A percentile compares a stretch with the other conserved stretches of the same genome.
Evolutionary conservation across 306 rosid species (phyloP).

Genomic region (Dalbergia cultrata): DNA sequence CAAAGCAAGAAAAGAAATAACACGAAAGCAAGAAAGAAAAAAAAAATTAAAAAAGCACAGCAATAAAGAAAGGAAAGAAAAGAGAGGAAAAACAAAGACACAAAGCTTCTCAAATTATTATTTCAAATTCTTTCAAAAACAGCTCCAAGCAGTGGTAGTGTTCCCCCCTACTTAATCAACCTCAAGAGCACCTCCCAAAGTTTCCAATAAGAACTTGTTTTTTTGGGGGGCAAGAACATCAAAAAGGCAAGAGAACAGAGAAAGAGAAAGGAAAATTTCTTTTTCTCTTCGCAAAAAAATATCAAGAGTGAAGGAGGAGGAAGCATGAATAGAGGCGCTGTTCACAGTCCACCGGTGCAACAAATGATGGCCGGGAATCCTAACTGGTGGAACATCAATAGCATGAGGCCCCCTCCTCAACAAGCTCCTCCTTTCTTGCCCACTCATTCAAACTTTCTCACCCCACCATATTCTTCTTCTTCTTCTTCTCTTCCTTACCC

Average conservation of each 20-base stretch:
- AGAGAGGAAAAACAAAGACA: conserved; percentile 53
- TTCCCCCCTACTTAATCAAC: conserved; percentile 64
- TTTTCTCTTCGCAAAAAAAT: neutral
- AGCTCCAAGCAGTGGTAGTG: conserved; percentile 49
- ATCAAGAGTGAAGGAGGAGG: neutral
- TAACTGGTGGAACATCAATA: conserved; percentile 91
- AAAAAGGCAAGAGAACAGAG: conserved; percentile 30
- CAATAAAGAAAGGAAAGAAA: conserved; percentile 59
- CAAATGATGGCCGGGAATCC: conserved; percentile 95
- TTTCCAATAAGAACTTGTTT: conserved; percentile 64
- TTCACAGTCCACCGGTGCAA: conserved; percentile 91
- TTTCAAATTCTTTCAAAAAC: conserved; percentile 68
- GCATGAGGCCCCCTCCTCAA: conserved; percentile 61
- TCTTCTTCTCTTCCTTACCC: conserved; percentile 64
- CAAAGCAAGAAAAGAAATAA: conserved; percentile 57
- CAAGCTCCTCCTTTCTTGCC: conserved; percentile 70
- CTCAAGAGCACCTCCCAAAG: conserved; percentile 62
- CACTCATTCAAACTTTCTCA: conserved; percentile 55
- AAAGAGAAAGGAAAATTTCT: conserved; percentile 27
- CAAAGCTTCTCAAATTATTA: conserved; percentile 77
- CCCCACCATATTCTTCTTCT: conserved; percentile 47
- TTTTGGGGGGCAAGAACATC: conserved; percentile 42
- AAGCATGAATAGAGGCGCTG: conserved; percentile 83
- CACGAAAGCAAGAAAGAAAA: conserved; percentile 51
- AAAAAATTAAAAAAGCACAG: conserved; percentile 54